phyloP scores from a whole-genome alignment of 1,284 basidiomycete species.

The Ganoderma sinense region DNA sequence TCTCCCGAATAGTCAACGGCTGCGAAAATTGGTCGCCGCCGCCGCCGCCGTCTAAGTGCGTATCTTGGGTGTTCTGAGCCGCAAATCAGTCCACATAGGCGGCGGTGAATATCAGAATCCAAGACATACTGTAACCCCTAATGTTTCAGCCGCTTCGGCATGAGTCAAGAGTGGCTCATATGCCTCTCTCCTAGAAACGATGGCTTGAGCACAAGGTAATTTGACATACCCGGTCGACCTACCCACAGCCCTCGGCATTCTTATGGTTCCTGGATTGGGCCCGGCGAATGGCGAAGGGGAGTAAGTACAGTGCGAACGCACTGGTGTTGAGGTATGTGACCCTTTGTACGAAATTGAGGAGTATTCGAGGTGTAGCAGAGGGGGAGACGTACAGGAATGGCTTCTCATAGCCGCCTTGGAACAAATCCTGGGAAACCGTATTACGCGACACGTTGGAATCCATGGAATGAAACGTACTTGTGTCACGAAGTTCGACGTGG shows the following conservation, averaged over 20 bases:
- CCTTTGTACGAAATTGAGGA: conserved; percentile 44
- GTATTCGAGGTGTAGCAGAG: neutral
- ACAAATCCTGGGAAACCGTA: conserved; percentile 60
- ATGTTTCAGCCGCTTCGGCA: conserved; percentile 34
- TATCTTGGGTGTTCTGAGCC: neutral
- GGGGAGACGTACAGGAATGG: conserved; percentile 72
- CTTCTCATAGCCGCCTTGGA: conserved; percentile 78
- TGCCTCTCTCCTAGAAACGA: conserved; percentile 20
- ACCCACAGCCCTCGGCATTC: conserved; percentile 30
- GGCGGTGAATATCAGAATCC: neutral
- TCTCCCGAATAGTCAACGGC: conserved; percentile 75
- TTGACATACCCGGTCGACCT: conserved; percentile 7
- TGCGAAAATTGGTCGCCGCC: conserved; percentile 36
- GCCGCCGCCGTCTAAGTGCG: conserved; percentile 25
- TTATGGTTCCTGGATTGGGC: conserved; percentile 34
- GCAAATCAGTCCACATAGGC: neutral
- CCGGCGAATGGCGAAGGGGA: conserved; percentile 69
- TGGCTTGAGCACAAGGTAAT: neutral
- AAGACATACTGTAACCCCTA: conserved; percentile 27
- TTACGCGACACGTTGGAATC: neutral
- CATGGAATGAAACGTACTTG: conserved; percentile 56
- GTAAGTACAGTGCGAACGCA: conserved; percentile 88
- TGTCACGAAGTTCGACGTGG: conserved; percentile 78
- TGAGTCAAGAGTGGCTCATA: conserved; percentile 48
- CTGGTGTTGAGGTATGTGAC: conserved; percentile 91